Conservation (phyloP, 2,329 filamentous ascomycete species). For the Chalaropsis thielavioides region DNA sequence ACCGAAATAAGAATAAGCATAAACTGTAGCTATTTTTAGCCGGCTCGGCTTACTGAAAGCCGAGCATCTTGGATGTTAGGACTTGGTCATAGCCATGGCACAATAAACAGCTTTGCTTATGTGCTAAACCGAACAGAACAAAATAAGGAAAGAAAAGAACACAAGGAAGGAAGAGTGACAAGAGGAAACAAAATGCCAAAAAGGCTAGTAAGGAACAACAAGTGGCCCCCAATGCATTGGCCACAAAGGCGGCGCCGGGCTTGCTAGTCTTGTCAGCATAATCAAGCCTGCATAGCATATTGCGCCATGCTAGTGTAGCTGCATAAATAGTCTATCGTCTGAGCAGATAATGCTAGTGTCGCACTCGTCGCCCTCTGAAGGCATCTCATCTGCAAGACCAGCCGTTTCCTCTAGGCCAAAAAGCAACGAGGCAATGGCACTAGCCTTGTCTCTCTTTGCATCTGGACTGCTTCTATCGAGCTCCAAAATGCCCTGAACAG, state of each 20-base stretch:
- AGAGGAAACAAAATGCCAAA: background rate
- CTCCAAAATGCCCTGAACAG: background rate
- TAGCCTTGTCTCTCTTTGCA: background rate
- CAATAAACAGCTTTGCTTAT: background rate
- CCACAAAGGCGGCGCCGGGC: background rate
- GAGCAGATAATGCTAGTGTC: background rate
- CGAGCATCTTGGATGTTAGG: background rate
- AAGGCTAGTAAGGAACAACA: background rate
- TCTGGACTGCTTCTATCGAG: background rate
- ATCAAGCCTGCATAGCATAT: background rate
- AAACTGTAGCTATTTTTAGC: background rate
- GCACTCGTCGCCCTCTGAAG: background rate
- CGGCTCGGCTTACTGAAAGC: background rate
- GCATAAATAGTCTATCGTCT: background rate
- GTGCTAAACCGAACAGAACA: background rate
- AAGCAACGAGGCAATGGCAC: background rate
- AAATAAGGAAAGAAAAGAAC: slow-evolving; percentile 1
- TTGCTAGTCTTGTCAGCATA: background rate
- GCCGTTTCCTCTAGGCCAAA: background rate
- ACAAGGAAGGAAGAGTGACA: background rate
- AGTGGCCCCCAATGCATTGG: background rate
- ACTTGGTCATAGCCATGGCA: background rate
- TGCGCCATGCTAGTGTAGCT: background rate
- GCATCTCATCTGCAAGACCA: background rate
- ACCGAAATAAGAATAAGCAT: background rate